Conservation (phyloP, 1,284 basidiomycete species). For the Gymnopus androsaceus region DNA sequence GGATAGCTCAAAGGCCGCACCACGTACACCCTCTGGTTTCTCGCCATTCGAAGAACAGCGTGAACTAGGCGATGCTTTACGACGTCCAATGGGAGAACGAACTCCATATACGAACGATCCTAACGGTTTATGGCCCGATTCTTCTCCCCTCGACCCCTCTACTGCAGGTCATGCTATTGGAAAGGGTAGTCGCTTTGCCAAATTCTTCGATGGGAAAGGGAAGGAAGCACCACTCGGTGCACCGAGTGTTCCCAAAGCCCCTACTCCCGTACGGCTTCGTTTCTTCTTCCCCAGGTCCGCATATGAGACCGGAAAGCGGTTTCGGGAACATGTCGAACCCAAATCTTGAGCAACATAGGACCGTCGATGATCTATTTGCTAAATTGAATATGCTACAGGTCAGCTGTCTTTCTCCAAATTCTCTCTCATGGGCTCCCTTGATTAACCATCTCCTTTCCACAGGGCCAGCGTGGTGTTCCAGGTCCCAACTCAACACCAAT, state of each 20-base stretch:
- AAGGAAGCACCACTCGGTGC: constrained; percentile 42
- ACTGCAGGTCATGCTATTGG: constrained; percentile 48
- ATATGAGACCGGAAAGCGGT: constrained; percentile 49
- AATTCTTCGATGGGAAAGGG: constrained; percentile 76
- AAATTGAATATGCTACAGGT: constrained; percentile 73
- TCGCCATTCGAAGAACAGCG: constrained; percentile 59
- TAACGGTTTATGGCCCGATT: constrained; percentile 10
- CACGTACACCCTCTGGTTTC: constrained; percentile 40
- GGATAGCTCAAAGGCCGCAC: constrained; percentile 31
- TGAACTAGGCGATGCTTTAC: constrained; percentile 40
- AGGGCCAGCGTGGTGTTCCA: constrained; percentile 33
- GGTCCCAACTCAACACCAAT: constrained; percentile 25
- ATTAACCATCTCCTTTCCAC: neutral
- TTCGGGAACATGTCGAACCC: constrained; percentile 39
- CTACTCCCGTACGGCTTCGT: constrained; percentile 39
- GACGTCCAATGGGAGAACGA: constrained; percentile 36
- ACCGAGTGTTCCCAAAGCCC: constrained; percentile 35
- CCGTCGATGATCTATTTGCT: constrained; percentile 76
- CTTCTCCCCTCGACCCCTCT: constrained; percentile 27
- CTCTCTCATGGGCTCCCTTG: constrained; percentile 1
- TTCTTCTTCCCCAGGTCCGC: constrained; percentile 45
- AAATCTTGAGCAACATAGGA: constrained; percentile 47
- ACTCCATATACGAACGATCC: constrained; percentile 6
- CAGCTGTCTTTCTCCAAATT: constrained; percentile 20
- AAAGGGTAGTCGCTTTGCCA: constrained; percentile 79